Base-by-base conservation (phyloP, 2,329 filamentous ascomycete species). In the Alternaria rosae region DNA sequence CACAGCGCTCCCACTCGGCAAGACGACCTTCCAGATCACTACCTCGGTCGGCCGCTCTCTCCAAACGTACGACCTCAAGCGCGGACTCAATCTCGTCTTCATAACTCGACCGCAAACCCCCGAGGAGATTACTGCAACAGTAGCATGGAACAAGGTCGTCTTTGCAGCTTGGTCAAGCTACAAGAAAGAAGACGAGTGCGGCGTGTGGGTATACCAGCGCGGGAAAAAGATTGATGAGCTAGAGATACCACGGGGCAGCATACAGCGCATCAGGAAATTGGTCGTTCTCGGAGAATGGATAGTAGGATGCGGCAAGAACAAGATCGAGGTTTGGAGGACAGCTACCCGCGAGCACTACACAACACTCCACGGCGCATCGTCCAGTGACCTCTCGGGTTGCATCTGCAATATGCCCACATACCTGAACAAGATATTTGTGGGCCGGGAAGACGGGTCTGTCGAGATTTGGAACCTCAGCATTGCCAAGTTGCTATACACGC, bases 391-490 rank as follows among this genome's bases (percentile, higher is more conserved):
- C 59, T 93, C 91, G 0, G 92, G 92, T 23, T 89, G 90, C 52
- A 86, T 97, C 69, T 91, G 89, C 76, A 96, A 88, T 72, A 93
- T 98, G 90, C 94, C 94, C 1, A 98, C 95, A 0, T 97, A 93
- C 79, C 81, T 99, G 63, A 99, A 99, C 84, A 99, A 99, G 80
- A 87, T 99, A 45, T 93, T 98, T 68, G 91, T 93, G 3, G 96
- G 93, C 10, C 89, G 93, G 71, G 87, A 87, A 66, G 93, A 99
- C 77, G 95, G 95, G 7, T 91, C 89, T 78, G 90, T 97, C 9
- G 95, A 99, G 76, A 97, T 99, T 53, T 99, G 95, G 94, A 99
- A 99, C 76, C 84, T 99, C 63, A 96, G 91, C 76, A 97, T 92
- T 4, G 94, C 85, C 50, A 97, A 96, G 78, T 85, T 97, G 56